These are phyloP conservation scores for Spinacia oleracea DNA, from an alignment of 179 eudicot genomes.

Conservation along the genomic window DNA sequence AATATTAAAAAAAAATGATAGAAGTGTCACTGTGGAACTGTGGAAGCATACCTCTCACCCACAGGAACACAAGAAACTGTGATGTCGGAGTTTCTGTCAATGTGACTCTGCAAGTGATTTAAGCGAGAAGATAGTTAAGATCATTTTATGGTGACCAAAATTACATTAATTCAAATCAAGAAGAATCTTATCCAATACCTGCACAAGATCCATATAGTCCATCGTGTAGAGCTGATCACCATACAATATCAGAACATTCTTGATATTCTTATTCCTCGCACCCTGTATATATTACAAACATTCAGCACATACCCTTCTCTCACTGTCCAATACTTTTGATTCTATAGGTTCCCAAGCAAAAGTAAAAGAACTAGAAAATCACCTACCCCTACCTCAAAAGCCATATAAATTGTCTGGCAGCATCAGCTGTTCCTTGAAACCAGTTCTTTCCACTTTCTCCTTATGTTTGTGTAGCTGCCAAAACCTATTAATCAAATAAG, in stretches of 20 bases:
- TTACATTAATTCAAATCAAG: neutral
- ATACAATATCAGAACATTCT: too few species aligned
- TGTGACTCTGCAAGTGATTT: slow-evolving; percentile 69
- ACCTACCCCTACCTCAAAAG: slow-evolving; percentile 71
- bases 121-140: neutral
- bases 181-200: too few species aligned
- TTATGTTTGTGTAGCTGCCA: too few species aligned
- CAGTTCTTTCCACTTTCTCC: slow-evolving; percentile 89
- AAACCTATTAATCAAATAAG: too few species aligned
- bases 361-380: too few species aligned
- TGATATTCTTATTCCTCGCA: too few species aligned
- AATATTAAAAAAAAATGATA: neutral
- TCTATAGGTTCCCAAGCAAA: neutral
- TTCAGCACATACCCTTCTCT: neutral
- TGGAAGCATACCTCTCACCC: too few species aligned
- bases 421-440: slow-evolving; percentile 99
- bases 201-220: too few species aligned
- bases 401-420: slow-evolving; percentile 88
- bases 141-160: neutral
- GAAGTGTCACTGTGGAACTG: slow-evolving; percentile 55
- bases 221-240: too few species aligned
- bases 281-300: too few species aligned
- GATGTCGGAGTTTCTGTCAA: too few species aligned
- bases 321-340: neutral
- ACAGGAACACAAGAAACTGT: too few species aligned